A percentile compares a stretch with the other conserved stretches of the same genome.
phyloP scores from a whole-genome alignment of 257 asterid species.

The Fraxinus anomala region DNA sequence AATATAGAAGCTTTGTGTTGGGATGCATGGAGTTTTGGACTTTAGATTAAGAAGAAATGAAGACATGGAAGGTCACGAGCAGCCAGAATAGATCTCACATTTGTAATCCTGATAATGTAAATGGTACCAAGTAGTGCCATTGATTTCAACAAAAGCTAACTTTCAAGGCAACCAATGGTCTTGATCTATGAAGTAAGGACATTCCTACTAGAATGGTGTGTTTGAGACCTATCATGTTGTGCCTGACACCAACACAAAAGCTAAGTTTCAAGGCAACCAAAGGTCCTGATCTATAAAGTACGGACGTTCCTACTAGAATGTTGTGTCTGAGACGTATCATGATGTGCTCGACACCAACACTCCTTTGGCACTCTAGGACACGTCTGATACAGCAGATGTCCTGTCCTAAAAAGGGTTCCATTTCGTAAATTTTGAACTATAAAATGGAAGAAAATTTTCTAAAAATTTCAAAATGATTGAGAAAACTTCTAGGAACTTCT shows the following conservation, averaged over 20 bases:
- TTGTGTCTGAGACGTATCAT: background rate
- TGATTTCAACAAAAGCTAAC: background rate
- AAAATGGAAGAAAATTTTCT: background rate
- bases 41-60: background rate
- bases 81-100: background rate
- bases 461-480: too few relatives aligned
- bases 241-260: too few relatives aligned
- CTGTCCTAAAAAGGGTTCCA: background rate
- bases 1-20: background rate
- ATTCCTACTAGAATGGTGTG: background rate
- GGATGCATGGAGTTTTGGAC: background rate
- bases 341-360: background rate
- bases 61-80: too few relatives aligned
- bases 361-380: background rate
- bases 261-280: background rate
- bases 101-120: background rate
- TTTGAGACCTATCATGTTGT: background rate
- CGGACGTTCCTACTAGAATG: background rate
- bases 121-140: background rate
- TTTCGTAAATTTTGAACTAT: background rate
- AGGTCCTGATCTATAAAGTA: background rate
- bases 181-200: background rate
- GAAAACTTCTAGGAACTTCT: background rate
- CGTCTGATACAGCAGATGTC: background rate
- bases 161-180: background rate